A percentile compares a stretch with the other conserved stretches of the same genome.
Evolutionary conservation across 805 yeast genomes (phyloP).

Genomic region (Zygosaccharomyces siamensis): DNA sequence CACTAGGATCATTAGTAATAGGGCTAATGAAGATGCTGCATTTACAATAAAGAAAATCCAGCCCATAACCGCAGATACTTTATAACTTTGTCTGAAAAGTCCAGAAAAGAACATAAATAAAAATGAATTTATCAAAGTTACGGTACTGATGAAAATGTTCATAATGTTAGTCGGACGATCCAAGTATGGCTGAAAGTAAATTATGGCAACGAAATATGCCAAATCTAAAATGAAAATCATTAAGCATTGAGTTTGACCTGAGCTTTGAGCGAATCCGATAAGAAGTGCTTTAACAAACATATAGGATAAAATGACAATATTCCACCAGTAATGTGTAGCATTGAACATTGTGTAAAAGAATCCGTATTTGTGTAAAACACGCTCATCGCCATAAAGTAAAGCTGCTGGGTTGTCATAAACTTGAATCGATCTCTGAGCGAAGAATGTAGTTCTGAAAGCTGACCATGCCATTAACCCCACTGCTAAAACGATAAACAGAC

Average conservation of each 20-base stretch:
- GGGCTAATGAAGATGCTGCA: constrained; percentile 78
- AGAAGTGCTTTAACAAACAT: constrained; percentile 63
- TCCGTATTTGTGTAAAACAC: constrained; percentile 72
- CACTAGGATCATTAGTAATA: constrained; percentile 65
- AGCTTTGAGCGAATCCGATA: constrained; percentile 70
- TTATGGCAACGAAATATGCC: constrained; percentile 58
- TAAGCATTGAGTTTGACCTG: constrained; percentile 78
- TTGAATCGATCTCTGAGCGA: constrained; percentile 58
- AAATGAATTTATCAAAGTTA: constrained; percentile 73
- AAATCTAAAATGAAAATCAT: constrained; percentile 73
- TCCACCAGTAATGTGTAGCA: constrained; percentile 81
- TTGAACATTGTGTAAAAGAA: constrained; percentile 86
- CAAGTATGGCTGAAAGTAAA: constrained; percentile 67
- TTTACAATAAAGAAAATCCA: constrained; percentile 84
- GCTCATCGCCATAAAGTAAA: constrained; percentile 71
- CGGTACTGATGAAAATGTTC: constrained; percentile 66
- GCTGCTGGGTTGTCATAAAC: constrained; percentile 81
- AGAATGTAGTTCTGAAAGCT: constrained; percentile 54
- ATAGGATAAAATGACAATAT: constrained; percentile 57
- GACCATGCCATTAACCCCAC: constrained; percentile 60
- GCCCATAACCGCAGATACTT: constrained; percentile 83
- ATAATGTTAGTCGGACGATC: constrained; percentile 78
- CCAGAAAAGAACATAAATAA: constrained; percentile 82
- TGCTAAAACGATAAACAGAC: constrained; percentile 59
- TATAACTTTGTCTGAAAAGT: constrained; percentile 72